Evolutionary conservation across 2,329 filamentous ascomycete genomes (phyloP).

Genomic region (Nemania bipapillata): DNA sequence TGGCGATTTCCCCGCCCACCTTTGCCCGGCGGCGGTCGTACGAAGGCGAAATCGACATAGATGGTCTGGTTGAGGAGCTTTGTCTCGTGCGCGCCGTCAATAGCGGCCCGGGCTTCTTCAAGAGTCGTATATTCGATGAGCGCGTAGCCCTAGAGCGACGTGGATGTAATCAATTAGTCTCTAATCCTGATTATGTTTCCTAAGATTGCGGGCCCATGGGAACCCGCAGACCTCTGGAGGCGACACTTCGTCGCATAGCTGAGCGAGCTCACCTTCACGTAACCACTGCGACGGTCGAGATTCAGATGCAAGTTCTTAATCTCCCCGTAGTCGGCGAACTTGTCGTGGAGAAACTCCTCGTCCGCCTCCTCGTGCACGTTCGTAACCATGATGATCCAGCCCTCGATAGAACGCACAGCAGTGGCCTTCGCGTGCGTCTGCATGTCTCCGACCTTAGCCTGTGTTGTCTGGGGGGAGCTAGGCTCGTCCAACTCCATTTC

Average conservation of each 20-base stretch:
- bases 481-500: conserved; percentile 71
- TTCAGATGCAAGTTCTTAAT: conserved; percentile 90
- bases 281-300: conserved; percentile 82
- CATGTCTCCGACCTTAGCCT: conserved; percentile 70
- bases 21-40: conserved; percentile 77
- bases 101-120: conserved; percentile 81
- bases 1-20: conserved; percentile 57
- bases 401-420: conserved; percentile 86
- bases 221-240: background rate
- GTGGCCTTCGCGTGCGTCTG: conserved; percentile 78
- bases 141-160: conserved; percentile 75
- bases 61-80: conserved; percentile 85
- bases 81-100: conserved; percentile 79
- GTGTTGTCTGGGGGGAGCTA: conserved; percentile 50
- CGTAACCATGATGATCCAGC: conserved; percentile 87
- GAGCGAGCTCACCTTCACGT: conserved; percentile 81
- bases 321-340: conserved; percentile 85
- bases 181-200: background rate
- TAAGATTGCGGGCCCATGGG: background rate
- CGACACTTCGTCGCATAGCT: background rate
- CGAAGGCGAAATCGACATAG: conserved; percentile 85
- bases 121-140: conserved; percentile 85
- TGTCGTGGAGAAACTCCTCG: conserved; percentile 83
- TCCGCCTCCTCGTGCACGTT: conserved; percentile 89
- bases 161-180: conserved; percentile 4